Evolutionary conservation across 2,329 filamentous ascomycete genomes (phyloP).

Genomic region (Metarhizium sp.): DNA sequence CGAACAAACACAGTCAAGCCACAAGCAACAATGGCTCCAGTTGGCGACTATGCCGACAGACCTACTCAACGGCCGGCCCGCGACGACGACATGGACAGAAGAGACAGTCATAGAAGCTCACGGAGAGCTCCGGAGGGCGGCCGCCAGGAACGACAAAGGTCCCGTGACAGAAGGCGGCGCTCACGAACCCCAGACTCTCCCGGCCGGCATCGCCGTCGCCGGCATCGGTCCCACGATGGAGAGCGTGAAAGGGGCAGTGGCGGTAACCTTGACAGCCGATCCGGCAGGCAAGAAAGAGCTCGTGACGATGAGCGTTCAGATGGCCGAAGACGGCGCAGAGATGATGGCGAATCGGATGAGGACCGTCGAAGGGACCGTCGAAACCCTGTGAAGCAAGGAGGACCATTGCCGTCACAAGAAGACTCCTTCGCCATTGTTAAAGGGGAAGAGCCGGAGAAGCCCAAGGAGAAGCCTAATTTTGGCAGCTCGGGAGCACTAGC

Average conservation of each 20-base stretch:
- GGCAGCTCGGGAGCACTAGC: slow-evolving; percentile 72
- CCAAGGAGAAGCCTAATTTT: slow-evolving; percentile 86
- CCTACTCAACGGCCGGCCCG: slow-evolving; percentile 6
- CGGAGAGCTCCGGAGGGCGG: slow-evolving; percentile 12
- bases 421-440: slow-evolving; percentile 49
- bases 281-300: slow-evolving; percentile 19
- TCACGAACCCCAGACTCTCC: slow-evolving; percentile 22
- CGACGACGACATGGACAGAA: slow-evolving; percentile 5
- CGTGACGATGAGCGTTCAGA: slow-evolving; percentile 20
- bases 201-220: slow-evolving; percentile 7
- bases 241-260: slow-evolving; percentile 12
- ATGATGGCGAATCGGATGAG: slow-evolving; percentile 12
- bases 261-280: slow-evolving; percentile 11
- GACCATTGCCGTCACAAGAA: slow-evolving; percentile 50
- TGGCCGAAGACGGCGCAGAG: slow-evolving; percentile 13
- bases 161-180: slow-evolving; percentile 21
- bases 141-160: slow-evolving; percentile 17
- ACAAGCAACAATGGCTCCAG: slow-evolving; percentile 16
- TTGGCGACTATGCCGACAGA: slow-evolving; percentile 13
- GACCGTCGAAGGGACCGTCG: slow-evolving; percentile 8
- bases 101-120: slow-evolving; percentile 12
- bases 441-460: slow-evolving; percentile 38
- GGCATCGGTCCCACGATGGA: slow-evolving; percentile 13
- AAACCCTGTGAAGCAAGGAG: slow-evolving; percentile 22
- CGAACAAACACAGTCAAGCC: background rate